Evolutionary conservation across 2,329 filamentous ascomycete genomes (phyloP).

Genomic region (Triangularia verruculosa): DNA sequence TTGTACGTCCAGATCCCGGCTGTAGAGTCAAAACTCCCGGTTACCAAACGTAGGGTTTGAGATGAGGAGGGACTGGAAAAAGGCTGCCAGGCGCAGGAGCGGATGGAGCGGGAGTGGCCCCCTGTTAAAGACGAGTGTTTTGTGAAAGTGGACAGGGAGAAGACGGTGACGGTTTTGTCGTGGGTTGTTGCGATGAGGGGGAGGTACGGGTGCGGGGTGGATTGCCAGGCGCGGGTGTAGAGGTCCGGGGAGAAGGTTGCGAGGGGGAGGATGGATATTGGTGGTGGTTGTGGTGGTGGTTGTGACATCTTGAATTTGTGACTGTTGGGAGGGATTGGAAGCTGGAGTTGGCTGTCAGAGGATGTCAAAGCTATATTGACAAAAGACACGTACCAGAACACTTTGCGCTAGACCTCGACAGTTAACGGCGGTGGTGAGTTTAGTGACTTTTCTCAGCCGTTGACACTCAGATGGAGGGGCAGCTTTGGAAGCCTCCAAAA

Average conservation of each 20-base stretch:
- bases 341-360: too few relatives aligned
- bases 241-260: slow-evolving; percentile 54
- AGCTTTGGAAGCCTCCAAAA: not conserved
- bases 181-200: slow-evolving; percentile 88
- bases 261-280: slow-evolving; percentile 41
- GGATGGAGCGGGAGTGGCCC: slow-evolving; percentile 88
- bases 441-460: not conserved
- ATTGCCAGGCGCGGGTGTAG: slow-evolving; percentile 77
- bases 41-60: slow-evolving; percentile 70
- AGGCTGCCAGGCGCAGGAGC: slow-evolving; percentile 87
- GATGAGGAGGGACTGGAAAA: slow-evolving; percentile 44
- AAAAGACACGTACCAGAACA: not conserved
- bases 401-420: not conserved
- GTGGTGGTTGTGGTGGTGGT: not conserved
- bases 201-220: slow-evolving; percentile 78
- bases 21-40: slow-evolving; percentile 89
- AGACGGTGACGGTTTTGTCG: slow-evolving; percentile 82
- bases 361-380: too few relatives aligned
- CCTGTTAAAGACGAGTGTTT: slow-evolving; percentile 77
- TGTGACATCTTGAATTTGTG: not conserved
- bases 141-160: slow-evolving; percentile 77
- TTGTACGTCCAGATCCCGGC: slow-evolving; percentile 79
- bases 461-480: not conserved
- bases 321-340: not conserved
- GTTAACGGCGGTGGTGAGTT: not conserved